A percentile compares a stretch with the other conserved stretches of the same genome.
Conservation (phyloP, 2,329 filamentous ascomycete genomes). For the Xylariaceae sp. region DNA sequence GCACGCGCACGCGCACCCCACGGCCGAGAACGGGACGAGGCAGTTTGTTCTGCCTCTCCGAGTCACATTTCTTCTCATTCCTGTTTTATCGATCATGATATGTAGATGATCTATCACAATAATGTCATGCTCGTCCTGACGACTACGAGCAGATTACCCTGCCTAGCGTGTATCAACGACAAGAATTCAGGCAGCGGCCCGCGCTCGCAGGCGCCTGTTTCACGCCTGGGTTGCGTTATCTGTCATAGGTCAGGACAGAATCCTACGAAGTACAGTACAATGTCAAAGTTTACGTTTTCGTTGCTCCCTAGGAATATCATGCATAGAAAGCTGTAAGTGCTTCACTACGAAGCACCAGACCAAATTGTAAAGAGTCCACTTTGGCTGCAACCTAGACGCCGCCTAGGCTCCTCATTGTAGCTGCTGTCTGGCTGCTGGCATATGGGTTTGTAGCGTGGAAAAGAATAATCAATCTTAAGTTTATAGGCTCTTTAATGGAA, state of each 20-base stretch:
- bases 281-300: too few species aligned
- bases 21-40: slow-evolving; percentile 12
- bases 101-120: slow-evolving; percentile 21
- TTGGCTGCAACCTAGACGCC: not conserved
- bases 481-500: too few species aligned
- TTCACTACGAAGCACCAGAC: slow-evolving; percentile 5
- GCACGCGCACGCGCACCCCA: not conserved
- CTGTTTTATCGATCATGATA: slow-evolving; percentile 15
- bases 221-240: too few species aligned
- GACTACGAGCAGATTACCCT: not conserved
- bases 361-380: not conserved
- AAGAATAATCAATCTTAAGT: too few species aligned
- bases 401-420: too few species aligned
- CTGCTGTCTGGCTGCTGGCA: not conserved
- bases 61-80: too few species aligned
- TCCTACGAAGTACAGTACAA: too few species aligned
- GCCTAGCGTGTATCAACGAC: not conserved
- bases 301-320: too few species aligned
- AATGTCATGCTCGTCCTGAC: not conserved
- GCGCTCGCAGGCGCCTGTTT: too few species aligned
- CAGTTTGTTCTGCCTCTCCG: not conserved
- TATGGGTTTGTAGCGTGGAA: not conserved
- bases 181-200: slow-evolving; percentile 25
- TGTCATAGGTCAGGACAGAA: too few species aligned
- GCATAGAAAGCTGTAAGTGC: not conserved